Evolutionary conservation across 441 rosid species (phyloP).

Genomic region (Corymbia citriodora): DNA sequence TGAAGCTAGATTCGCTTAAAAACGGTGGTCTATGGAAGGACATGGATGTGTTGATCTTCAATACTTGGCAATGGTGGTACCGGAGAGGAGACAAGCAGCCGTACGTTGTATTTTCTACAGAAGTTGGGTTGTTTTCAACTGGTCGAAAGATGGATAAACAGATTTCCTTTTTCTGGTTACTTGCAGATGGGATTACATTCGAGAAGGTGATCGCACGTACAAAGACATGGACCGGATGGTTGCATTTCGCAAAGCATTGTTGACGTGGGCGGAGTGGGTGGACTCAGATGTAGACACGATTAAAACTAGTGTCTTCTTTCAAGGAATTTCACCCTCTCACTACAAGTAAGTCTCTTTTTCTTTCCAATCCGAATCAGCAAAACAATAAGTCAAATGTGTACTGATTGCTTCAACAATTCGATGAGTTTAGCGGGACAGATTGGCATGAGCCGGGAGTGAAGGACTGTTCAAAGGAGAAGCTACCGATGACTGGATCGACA

Average conservation of each 20-base stretch:
- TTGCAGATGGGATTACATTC: constrained; percentile 37
- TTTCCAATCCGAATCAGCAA: background rate
- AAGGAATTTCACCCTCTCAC: constrained; percentile 45
- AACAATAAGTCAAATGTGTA: background rate
- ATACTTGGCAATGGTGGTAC: constrained; percentile 50
- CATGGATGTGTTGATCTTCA: constrained; percentile 34
- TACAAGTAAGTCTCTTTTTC: constrained; percentile 25
- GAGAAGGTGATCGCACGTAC: constrained; percentile 9
- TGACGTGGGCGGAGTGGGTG: constrained; percentile 44
- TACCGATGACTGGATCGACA: constrained; percentile 21
- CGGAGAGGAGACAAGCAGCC: constrained; percentile 32
- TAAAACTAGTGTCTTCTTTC: constrained; percentile 25
- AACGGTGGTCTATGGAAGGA: constrained; percentile 27
- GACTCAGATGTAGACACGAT: constrained; percentile 29
- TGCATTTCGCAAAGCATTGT: constrained; percentile 29
- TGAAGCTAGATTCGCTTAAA: constrained; percentile 30
- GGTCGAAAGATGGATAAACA: background rate
- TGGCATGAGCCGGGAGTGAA: constrained; percentile 32
- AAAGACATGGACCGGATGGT: constrained; percentile 36
- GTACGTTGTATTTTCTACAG: constrained; percentile 13
- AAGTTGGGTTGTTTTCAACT: background rate
- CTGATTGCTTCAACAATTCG: background rate
- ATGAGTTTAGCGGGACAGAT: constrained; percentile 20
- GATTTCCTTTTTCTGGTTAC: background rate
- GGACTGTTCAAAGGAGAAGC: constrained; percentile 22